Conservation (phyloP, 805 yeast species). For the Kodamaea jinghongensis region DNA sequence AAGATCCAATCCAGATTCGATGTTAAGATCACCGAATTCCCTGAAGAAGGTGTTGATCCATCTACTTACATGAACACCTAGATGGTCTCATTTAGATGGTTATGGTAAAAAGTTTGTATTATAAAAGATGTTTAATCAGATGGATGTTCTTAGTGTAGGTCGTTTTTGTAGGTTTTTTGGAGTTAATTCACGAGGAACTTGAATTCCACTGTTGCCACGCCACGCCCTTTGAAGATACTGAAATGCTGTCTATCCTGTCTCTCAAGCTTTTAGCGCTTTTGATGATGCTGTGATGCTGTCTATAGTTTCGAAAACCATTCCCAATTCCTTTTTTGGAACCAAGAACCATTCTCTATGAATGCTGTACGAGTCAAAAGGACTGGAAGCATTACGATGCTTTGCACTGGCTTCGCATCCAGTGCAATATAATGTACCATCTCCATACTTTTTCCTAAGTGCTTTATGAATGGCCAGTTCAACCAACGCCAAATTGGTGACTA, state of each 20-base stretch:
- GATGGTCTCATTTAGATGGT: conserved; percentile 8
- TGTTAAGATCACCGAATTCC: conserved; percentile 91
- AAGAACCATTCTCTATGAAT: conserved; percentile 58
- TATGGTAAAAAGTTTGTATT: conserved; percentile 1
- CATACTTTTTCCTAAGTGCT: conserved; percentile 36
- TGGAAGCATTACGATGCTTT: neutral
- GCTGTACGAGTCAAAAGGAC: conserved; percentile 19
- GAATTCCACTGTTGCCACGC: no score
- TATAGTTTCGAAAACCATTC: conserved; percentile 29
- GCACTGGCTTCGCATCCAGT: conserved; percentile 37
- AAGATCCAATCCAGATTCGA: conserved; percentile 97
- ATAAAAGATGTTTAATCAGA: neutral
- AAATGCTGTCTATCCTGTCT: no score
- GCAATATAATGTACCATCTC: conserved; percentile 49
- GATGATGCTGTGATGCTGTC: conserved; percentile 16
- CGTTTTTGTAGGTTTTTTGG: neutral
- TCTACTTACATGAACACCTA: conserved; percentile 96
- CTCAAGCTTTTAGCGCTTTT: neutral
- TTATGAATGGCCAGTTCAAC: conserved; percentile 46
- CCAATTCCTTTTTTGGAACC: conserved; percentile 43
- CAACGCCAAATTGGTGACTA: conserved; percentile 21
- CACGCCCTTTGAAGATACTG: no score
- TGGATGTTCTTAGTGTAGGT: neutral
- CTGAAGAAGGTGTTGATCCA: conserved; percentile 97
- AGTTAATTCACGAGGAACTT: no score